Base-by-base conservation (phyloP, 257 asterid genomes). In the Misopates orontium region DNA sequence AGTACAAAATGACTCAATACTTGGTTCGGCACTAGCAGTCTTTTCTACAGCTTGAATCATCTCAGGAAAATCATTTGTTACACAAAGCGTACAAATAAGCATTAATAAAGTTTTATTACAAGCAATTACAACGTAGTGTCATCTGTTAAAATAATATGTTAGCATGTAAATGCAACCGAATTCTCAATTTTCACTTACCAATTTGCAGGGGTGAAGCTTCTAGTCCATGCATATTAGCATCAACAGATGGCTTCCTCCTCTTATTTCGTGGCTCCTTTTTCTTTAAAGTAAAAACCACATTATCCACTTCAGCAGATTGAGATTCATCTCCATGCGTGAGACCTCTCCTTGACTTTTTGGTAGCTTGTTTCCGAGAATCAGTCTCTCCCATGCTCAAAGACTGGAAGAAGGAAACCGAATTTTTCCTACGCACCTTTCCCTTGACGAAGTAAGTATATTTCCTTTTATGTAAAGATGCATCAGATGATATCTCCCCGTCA, bases 381-480 rank as follows among this genome's bases (percentile, higher is more conserved):
- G 52, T 41, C 57, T 71, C 79, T 69, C 70, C 78, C 17, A 60
- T 58, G 12, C 73, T 63, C 59, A 81, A 71, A 72, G 79, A 77
- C 67, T 77, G 71, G 50, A 81, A 80, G 63, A 77, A 79, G 39
- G 89, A 76, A 41, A 45, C 71, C 0, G 82, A 61, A 24, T 55
- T 77, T 79, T 80, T 82, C 74, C 71, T 59, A 55, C 72, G 75
- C 41, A 76, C 62, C 72, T 67, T 85, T 73, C 78, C 85, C 79
- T 85, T 85, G 60, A 88, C 86, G 72, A 75, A 78, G 73, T 87
- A 87, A 25, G 79, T 79, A 71, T 75, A 83, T 63, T 72, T 82
- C 64, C 79, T 90, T 23, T 67, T 71, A 40, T 75, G 75, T 64
- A 73, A 71, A 52, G 90, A 75, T 40, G 67, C 71, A 54, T 78